A percentile compares a stretch with the other conserved stretches of the same genome.
Conservation (phyloP, 768 basidiomycete species). For the Tephrocybe sp. region DNA sequence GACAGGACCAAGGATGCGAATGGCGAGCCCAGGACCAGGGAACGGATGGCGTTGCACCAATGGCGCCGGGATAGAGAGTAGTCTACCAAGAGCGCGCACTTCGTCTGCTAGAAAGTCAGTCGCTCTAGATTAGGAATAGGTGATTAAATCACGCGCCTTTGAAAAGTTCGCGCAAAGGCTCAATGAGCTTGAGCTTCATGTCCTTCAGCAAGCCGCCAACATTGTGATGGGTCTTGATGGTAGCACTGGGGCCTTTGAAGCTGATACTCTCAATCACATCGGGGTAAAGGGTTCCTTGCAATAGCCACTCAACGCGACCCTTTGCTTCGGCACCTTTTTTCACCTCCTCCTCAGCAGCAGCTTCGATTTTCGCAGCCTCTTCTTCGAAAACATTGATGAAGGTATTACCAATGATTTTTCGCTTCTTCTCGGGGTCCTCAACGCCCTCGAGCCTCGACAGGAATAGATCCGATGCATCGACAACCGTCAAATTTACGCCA, state of each 20-base stretch:
- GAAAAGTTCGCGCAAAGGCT: slow-evolving; percentile 95
- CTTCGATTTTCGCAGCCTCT: slow-evolving; percentile 90
- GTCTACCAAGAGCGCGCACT: slow-evolving; percentile 87
- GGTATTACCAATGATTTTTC: slow-evolving; percentile 98
- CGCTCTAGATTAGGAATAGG: background rate
- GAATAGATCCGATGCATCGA: slow-evolving; percentile 95
- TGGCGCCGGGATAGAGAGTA: slow-evolving; percentile 87
- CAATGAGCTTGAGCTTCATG: slow-evolving; percentile 99
- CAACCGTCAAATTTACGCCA: slow-evolving; percentile 93
- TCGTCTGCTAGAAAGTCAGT: slow-evolving; percentile 60
- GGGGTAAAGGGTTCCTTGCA: slow-evolving; percentile 97
- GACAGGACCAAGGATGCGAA: slow-evolving; percentile 95
- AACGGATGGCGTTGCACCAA: slow-evolving; percentile 97
- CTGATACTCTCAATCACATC: slow-evolving; percentile 99
- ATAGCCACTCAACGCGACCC: slow-evolving; percentile 93
- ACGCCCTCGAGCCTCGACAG: slow-evolving; percentile 84
- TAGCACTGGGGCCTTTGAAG: slow-evolving; percentile 98
- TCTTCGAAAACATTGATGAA: slow-evolving; percentile 97
- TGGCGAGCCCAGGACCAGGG: slow-evolving; percentile 97
- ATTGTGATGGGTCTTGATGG: slow-evolving; percentile 99
- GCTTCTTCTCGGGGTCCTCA: slow-evolving; percentile 95
- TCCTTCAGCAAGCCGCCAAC: slow-evolving; percentile 94
- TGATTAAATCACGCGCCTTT: slow-evolving; percentile 61
- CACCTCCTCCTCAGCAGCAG: slow-evolving; percentile 74
- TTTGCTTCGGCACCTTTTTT: slow-evolving; percentile 64